phyloP scores from a whole-genome alignment of 2,329 filamentous ascomycete species.

The Aspergillus thermomutatus region DNA sequence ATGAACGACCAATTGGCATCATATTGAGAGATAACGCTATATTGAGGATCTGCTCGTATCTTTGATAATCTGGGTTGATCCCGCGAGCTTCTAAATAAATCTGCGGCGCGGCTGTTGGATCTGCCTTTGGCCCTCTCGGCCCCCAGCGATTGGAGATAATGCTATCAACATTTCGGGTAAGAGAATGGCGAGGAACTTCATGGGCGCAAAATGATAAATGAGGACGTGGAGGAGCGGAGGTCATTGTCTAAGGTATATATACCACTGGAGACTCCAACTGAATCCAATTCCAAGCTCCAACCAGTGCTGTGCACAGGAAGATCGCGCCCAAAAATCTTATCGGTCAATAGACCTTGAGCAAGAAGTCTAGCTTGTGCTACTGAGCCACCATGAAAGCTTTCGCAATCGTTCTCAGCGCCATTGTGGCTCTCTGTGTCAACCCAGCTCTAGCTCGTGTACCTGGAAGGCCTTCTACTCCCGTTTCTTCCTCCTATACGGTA shows the following conservation, averaged over 20 bases:
- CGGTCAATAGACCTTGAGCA: not conserved
- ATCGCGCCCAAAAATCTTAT: not conserved
- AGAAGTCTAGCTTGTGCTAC: not conserved
- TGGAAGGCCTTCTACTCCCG: conserved; percentile 13
- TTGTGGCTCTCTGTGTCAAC: conserved; percentile 21
- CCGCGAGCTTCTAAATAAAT: not conserved
- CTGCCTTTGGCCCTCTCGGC: not conserved
- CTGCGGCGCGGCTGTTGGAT: not conserved
- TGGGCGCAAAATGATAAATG: not conserved
- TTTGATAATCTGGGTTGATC: not conserved
- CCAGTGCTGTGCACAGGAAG: not conserved
- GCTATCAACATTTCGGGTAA: not conserved
- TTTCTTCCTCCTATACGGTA: conserved; percentile 3
- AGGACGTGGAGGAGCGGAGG: not conserved
- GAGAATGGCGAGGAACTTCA: not conserved
- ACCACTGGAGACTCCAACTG: not conserved
- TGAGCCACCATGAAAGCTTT: conserved; percentile 28
- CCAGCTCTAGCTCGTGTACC: conserved; percentile 19
- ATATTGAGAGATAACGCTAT: not conserved
- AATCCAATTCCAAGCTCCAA: not conserved
- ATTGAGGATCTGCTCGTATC: not conserved
- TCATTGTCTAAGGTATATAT: not conserved
- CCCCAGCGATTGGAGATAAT: not conserved
- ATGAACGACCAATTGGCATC: not conserved
- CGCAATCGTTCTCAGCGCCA: conserved; percentile 18